These are phyloP conservation scores for Butyriboletus loyo DNA, from an alignment of 768 basidiomycete species.

Conservation along the genomic window DNA sequence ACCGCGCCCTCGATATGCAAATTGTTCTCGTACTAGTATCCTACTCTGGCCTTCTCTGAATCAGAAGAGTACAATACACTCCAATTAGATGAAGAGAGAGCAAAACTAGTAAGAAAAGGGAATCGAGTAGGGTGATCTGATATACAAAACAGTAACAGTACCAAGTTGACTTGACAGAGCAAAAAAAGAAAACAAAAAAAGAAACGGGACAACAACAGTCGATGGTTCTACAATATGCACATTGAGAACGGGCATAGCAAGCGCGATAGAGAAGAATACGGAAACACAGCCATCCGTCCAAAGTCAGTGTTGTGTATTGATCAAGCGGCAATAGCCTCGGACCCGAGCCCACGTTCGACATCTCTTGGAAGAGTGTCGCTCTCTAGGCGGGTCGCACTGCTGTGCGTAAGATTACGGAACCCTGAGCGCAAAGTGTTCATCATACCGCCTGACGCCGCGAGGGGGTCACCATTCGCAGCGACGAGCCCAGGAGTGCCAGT, in stretches of 20 bases:
- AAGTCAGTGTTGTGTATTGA: background rate
- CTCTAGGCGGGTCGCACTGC: slow-evolving; percentile 17
- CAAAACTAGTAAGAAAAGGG: background rate
- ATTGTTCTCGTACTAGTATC: background rate
- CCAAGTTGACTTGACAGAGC: background rate
- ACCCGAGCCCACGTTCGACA: slow-evolving; percentile 22
- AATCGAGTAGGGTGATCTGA: background rate
- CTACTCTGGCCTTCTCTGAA: background rate
- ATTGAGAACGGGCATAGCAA: background rate
- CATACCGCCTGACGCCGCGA: slow-evolving; percentile 15
- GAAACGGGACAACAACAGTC: background rate
- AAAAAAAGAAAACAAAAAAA: background rate
- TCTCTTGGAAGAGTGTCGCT: slow-evolving; percentile 29
- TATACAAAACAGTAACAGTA: background rate
- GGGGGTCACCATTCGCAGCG: slow-evolving; percentile 10
- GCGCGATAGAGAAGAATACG: background rate
- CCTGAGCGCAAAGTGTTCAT: slow-evolving; percentile 26
- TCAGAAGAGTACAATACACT: background rate
- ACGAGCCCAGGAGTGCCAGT: background rate
- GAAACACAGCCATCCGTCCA: background rate
- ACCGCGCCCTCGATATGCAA: no score
- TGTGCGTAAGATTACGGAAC: slow-evolving; percentile 24
- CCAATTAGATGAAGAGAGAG: background rate
- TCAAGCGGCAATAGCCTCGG: slow-evolving; percentile 12
- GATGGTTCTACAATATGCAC: background rate